A percentile compares a stretch with the other conserved stretches of the same genome.
Evolutionary conservation across 23 red algal species (phyloP).

Genomic region (Gracilaria gracilis): DNA sequence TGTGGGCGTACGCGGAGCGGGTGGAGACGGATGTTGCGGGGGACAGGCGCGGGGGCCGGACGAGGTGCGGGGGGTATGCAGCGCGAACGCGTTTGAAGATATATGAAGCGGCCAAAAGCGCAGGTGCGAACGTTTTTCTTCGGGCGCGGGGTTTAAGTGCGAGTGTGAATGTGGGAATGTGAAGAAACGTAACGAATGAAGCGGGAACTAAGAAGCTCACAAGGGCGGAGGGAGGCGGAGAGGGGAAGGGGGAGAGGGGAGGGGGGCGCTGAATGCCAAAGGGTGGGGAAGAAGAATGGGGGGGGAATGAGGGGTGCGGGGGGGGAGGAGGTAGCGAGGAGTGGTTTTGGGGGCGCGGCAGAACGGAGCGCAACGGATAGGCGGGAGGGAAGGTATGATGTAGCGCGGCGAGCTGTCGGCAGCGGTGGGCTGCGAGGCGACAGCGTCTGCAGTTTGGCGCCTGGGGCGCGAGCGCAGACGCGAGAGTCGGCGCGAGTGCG

Average conservation of each 20-base stretch:
- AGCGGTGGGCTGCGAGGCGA: neutral
- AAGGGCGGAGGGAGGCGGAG: neutral
- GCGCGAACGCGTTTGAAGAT: neutral
- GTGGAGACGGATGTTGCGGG: too few relatives aligned
- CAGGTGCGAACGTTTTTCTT: neutral
- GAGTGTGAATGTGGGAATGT: too few relatives aligned
- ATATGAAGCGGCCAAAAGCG: neutral
- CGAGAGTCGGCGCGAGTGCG: neutral
- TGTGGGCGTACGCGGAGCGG: neutral
- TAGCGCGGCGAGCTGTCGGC: neutral
- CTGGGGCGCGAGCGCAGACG: neutral
- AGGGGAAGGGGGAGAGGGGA: neutral
- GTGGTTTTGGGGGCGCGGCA: too few relatives aligned
- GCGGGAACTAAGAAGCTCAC: neutral
- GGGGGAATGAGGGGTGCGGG: neutral
- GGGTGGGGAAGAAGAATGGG: neutral
- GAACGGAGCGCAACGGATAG: conserved; percentile 10
- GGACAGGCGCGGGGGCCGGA: too few relatives aligned
- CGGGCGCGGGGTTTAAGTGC: neutral
- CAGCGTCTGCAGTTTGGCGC: conserved; percentile 13
- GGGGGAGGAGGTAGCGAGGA: neutral
- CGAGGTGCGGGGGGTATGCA: neutral
- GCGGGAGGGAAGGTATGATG: conserved; percentile 15
- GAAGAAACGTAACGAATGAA: neutral
- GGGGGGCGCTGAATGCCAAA: neutral